Evolutionary conservation across 176 grass and related monocot genomes (phyloP).

Genomic region (Elaeis guineensis): DNA sequence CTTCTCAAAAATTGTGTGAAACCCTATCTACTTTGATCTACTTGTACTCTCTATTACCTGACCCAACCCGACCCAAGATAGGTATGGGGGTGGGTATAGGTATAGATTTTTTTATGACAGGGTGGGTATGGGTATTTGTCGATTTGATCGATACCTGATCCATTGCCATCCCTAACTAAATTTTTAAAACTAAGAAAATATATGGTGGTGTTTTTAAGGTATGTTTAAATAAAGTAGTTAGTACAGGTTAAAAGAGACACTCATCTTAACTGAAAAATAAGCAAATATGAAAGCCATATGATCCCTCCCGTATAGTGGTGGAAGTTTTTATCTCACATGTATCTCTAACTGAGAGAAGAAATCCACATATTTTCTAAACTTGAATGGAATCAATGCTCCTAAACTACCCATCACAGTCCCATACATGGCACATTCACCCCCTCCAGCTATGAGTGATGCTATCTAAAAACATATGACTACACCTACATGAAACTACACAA

Average conservation of each 20-base stretch:
- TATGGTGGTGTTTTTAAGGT: neutral
- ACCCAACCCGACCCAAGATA: too few relatives aligned
- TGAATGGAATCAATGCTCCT: conserved; percentile 86
- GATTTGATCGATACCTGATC: too few relatives aligned
- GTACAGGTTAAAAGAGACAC: conserved; percentile 3
- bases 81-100: too few relatives aligned
- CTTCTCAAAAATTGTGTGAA: too few relatives aligned
- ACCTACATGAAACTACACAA: conserved; percentile 96
- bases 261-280: conserved; percentile 66
- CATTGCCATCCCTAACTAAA: too few relatives aligned
- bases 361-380: conserved; percentile 89
- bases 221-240: conserved; percentile 4
- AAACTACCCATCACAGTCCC: conserved; percentile 92
- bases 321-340: conserved; percentile 92
- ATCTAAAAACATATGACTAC: conserved; percentile 94
- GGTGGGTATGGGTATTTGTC: too few relatives aligned
- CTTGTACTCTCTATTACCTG: too few relatives aligned
- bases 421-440: conserved; percentile 90
- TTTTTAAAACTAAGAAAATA: too few relatives aligned
- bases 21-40: too few relatives aligned
- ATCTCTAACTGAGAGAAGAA: conserved; percentile 99
- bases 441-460: conserved; percentile 83
- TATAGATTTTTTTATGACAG: too few relatives aligned
- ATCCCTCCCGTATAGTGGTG: conserved; percentile 90
- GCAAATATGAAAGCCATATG: conserved; percentile 58